A percentile compares a stretch with the other conserved stretches of the same genome.
Conservation (phyloP, 2,329 filamentous ascomycete genomes). For the Fusarium sambucinum region DNA sequence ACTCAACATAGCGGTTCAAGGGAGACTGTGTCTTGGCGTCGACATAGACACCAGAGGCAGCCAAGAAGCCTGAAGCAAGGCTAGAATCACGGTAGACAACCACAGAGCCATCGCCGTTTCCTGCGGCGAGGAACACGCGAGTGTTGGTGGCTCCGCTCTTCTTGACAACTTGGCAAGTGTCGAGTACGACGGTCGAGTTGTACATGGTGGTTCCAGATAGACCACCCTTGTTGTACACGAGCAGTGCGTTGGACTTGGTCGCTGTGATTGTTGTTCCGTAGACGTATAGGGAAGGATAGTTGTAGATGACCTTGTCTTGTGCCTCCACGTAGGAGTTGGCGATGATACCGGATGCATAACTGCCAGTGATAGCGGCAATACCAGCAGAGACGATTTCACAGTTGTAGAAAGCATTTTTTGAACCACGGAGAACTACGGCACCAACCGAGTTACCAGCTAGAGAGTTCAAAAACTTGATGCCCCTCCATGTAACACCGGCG, state of each 20-base stretch:
- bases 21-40: conserved; percentile 50
- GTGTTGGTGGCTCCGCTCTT: conserved; percentile 49
- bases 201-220: conserved; percentile 45
- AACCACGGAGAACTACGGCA: conserved; percentile 19
- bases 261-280: conserved; percentile 59
- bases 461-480: conserved; percentile 41
- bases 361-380: conserved; percentile 44
- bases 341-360: conserved; percentile 53
- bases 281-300: conserved; percentile 56
- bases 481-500: conserved; percentile 31
- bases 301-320: conserved; percentile 57
- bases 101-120: conserved; percentile 55
- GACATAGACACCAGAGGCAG: conserved; percentile 51
- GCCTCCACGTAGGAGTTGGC: conserved; percentile 61
- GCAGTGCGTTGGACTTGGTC: conserved; percentile 47
- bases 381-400: conserved; percentile 58
- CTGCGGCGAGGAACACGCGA: conserved; percentile 58
- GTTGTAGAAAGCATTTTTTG: conserved; percentile 52
- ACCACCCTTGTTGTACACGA: conserved; percentile 56
- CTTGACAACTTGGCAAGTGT: conserved; percentile 54
- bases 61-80: conserved; percentile 53
- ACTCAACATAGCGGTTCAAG: conserved; percentile 57
- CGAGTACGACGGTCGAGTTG: conserved; percentile 58
- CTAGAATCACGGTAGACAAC: conserved; percentile 57
- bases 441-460: neutral